Evolutionary conservation across 2,329 filamentous ascomycete species (phyloP).

Genomic region (Cyphellophora attinorum): DNA sequence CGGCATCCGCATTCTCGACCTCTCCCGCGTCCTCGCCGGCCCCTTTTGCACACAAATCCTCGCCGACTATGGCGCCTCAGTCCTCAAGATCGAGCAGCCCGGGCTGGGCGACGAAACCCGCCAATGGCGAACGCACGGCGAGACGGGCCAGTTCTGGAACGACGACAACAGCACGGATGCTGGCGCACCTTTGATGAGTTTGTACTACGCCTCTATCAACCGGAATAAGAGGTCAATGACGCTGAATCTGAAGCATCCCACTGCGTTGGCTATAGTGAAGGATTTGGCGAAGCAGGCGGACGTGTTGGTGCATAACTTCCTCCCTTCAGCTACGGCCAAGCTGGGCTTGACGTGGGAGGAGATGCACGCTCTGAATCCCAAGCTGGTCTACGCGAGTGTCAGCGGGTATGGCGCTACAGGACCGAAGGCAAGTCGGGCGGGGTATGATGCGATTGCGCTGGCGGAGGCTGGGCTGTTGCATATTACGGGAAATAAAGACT

Average conservation of each 20-base stretch:
- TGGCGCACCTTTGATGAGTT: constrained; percentile 5
- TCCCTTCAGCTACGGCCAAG: constrained; percentile 34
- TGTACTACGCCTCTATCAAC: constrained; percentile 10
- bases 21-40: constrained; percentile 15
- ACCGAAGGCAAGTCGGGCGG: constrained; percentile 21
- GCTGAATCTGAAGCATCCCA: constrained; percentile 9
- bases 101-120: constrained; percentile 16
- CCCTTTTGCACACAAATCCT: constrained; percentile 17
- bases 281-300: constrained; percentile 8
- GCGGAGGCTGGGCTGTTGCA: constrained; percentile 16
- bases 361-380: constrained; percentile 31
- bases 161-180: no score
- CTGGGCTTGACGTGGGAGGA: constrained; percentile 32
- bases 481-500: constrained; percentile 12
- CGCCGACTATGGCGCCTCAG: constrained; percentile 15
- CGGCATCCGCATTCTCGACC: constrained; percentile 13
- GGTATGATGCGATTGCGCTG: constrained; percentile 17
- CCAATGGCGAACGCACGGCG: constrained; percentile 13
- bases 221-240: constrained; percentile 12
- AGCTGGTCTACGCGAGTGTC: constrained; percentile 41
- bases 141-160: constrained; percentile 14
- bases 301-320: constrained; percentile 14
- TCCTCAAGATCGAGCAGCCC: constrained; percentile 20
- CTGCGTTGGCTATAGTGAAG: constrained; percentile 7
- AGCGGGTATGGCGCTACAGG: constrained; percentile 44